phyloP scores from a whole-genome alignment of 2,329 filamentous ascomycete species.

The Nectriaceae sp. region DNA sequence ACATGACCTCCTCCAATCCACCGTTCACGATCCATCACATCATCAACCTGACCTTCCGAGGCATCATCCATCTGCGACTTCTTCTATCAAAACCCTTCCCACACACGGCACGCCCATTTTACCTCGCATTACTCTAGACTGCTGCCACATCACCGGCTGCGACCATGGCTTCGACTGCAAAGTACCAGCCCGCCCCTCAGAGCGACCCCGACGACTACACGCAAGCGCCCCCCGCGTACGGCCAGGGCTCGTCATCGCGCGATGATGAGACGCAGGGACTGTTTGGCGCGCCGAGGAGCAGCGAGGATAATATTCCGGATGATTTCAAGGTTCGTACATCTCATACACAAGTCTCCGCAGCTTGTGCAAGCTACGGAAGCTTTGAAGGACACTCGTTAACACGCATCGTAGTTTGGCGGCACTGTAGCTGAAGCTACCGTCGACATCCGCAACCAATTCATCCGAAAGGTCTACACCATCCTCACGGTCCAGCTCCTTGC shows the following conservation, averaged over 20 bases:
- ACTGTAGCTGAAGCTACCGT: constrained; percentile 91
- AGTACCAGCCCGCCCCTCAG: constrained; percentile 82
- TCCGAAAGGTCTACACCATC: constrained; percentile 97
- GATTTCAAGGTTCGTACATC: constrained; percentile 79
- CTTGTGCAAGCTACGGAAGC: not conserved
- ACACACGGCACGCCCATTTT: not conserved
- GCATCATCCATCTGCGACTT: constrained; percentile 10
- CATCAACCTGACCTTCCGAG: constrained; percentile 12
- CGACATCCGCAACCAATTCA: constrained; percentile 95
- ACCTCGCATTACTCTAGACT: not conserved
- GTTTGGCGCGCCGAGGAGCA: constrained; percentile 69
- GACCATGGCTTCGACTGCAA: constrained; percentile 72
- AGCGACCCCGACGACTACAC: constrained; percentile 84
- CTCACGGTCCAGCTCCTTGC: constrained; percentile 91
- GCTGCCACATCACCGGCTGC: not conserved
- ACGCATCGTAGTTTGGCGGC: constrained; percentile 71
- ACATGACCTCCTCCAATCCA: constrained; percentile 7
- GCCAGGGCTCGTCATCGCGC: constrained; percentile 54
- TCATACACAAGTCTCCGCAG: not conserved
- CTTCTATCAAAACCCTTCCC: not conserved
- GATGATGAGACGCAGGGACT: constrained; percentile 56
- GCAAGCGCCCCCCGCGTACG: constrained; percentile 82
- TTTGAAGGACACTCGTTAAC: constrained; percentile 16
- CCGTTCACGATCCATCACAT: constrained; percentile 15
- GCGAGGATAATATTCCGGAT: constrained; percentile 90